A percentile compares a stretch with the other conserved stretches of the same genome.
phyloP scores from a whole-genome alignment of 1,139 yeast genomes.

The Candida sanyaensis region DNA sequence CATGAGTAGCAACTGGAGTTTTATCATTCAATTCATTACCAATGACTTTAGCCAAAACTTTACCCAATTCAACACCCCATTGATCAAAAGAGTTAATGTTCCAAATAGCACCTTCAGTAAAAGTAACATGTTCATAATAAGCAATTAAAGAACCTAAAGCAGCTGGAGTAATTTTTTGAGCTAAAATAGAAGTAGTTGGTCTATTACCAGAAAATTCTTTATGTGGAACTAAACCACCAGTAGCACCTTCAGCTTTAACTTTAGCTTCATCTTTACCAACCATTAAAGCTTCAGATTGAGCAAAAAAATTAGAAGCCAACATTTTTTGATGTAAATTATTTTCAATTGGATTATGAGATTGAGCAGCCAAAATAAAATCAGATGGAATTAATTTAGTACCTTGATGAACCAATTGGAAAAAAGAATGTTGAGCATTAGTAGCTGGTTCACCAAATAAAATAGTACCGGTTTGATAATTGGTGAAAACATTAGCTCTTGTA shows the following conservation, averaged over 20 bases:
- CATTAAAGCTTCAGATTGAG: constrained; percentile 97
- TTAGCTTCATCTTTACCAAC: constrained; percentile 87
- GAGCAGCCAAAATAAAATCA: constrained; percentile 94
- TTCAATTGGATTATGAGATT: constrained; percentile 97
- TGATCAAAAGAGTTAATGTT: constrained; percentile 98
- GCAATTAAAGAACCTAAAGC: constrained; percentile 94
- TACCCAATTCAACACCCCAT: constrained; percentile 99
- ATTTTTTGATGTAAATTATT: constrained; percentile 91
- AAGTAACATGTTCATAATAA: constrained; percentile 95
- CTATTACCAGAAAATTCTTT: constrained; percentile 97
- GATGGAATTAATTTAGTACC: constrained; percentile 97
- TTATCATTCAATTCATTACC: constrained; percentile 79
- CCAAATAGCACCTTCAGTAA: constrained; percentile 99
- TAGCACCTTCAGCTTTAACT: constrained; percentile 89
- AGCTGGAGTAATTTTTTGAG: constrained; percentile 95
- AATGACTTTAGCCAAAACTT: constrained; percentile 94
- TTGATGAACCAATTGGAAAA: constrained; percentile 99
- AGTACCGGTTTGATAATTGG: constrained; percentile 94
- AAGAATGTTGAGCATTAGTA: constrained; percentile 97
- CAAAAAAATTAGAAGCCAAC: constrained; percentile 98
- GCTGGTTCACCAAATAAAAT: constrained; percentile 98
- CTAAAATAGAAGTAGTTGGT: constrained; percentile 96
- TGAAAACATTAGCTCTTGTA: constrained; percentile 86
- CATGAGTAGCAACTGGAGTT: constrained; percentile 66
- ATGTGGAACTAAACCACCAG: constrained; percentile 86